Conservation (phyloP, 169 alveolate species). For the Eimeria tenella region DNA sequence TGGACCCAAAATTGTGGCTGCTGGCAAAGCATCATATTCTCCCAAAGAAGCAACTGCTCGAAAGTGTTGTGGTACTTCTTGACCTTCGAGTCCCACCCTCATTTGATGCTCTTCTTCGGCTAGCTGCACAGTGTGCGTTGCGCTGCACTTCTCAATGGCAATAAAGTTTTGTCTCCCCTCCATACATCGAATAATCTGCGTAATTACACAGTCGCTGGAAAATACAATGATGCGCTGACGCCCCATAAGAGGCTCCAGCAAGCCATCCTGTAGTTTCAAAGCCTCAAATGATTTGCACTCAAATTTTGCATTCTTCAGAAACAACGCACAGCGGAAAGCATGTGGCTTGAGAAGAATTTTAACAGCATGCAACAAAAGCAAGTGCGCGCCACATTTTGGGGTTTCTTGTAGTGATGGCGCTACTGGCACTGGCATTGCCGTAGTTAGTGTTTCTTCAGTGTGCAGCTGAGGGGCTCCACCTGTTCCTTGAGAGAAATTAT, state of each 20-base stretch:
- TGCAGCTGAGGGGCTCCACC: neutral
- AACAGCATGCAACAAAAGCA: too few species aligned
- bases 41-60: constrained; percentile 49
- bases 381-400: too few species aligned
- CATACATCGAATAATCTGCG: constrained; percentile 35
- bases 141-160: constrained; percentile 49
- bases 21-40: constrained; percentile 30
- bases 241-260: too few species aligned
- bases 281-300: too few species aligned
- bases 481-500: constrained; percentile 9
- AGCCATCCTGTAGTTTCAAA: too few species aligned
- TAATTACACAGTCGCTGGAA: neutral
- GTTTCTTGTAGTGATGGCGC: too few species aligned
- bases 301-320: too few species aligned
- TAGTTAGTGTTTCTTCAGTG: neutral
- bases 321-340: too few species aligned
- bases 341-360: too few species aligned
- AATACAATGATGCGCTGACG: neutral
- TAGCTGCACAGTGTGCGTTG: constrained; percentile 40
- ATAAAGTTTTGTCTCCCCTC: constrained; percentile 53
- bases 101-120: constrained; percentile 35
- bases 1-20: constrained; percentile 39
- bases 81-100: neutral
- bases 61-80: constrained; percentile 17
- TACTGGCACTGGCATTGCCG: neutral